Base-by-base conservation (phyloP, 441 rosid genomes). In the Breynia disticha region DNA sequence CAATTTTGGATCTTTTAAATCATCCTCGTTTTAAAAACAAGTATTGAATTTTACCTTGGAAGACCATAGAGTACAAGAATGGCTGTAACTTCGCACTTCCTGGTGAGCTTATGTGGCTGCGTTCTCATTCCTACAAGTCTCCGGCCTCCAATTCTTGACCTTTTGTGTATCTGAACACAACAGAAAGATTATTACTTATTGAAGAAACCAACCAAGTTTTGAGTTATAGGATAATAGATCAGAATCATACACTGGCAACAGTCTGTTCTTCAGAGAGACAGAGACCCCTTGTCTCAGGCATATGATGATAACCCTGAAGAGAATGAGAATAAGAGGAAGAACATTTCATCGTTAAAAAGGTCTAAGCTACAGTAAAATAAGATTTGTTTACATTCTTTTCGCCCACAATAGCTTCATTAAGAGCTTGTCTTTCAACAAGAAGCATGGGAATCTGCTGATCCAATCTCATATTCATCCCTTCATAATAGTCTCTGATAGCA, bases 211-310 rank as follows among this genome's bases (percentile, higher is more conserved):
- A 22, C 48, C 20, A 3, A 15, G n/a, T 6, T 28, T 18, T 16
- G n/a, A 13, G 14, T n/a, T 56, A 48, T 46, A 52, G 57, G 35
- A 54, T 7, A 18, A 19, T 43, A 55, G 35, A 20, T 41, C 11
- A 22, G 48, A 44, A 15, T 64, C 90, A 55, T 86, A 91, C 98
- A 70, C 94, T 85, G 44, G 91, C 65, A 47, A 87, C 90, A 8
- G 95, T 91, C 59, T 86, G 98, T 66, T 87, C 95, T 72, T 91
- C 98, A 21, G 90, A 91, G 57, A 91, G 87, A 55, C 96, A 87
- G 54, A 91, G 72, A 22, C 98, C 98, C 53, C 95, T 80, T 47
- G 95, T 91, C 79, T 88, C 96, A 16, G 96, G 98, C 91, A 87
- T 75, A 71, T 80, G 94, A 76, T 86, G 94, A 72, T 80, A 71